These are phyloP conservation scores for Porpolomopsis calyptriformis DNA, from an alignment of 768 basidiomycete species.

Conservation along the genomic window DNA sequence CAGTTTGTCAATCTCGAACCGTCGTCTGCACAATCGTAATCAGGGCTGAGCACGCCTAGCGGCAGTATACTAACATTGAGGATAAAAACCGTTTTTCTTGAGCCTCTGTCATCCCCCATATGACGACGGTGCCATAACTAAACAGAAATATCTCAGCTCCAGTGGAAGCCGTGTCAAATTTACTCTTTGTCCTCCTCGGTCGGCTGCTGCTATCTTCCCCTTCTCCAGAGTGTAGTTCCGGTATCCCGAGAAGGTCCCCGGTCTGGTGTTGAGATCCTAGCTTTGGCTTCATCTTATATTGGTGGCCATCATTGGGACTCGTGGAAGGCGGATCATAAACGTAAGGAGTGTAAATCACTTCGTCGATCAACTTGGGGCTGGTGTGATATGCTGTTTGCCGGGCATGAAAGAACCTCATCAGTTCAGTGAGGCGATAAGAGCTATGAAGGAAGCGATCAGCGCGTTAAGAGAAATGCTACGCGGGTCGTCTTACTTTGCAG, in stretches of 20 bases:
- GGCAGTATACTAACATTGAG: constrained; percentile 57
- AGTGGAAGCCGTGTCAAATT: constrained; percentile 53
- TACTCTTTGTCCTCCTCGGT: constrained; percentile 45
- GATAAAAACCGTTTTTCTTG: constrained; percentile 86
- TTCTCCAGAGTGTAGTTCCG: constrained; percentile 42
- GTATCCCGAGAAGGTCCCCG: constrained; percentile 70
- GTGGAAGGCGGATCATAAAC: constrained; percentile 49
- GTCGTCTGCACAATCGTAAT: constrained; percentile 45
- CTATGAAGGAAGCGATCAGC: constrained; percentile 27
- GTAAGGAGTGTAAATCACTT: constrained; percentile 91
- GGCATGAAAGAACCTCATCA: constrained; percentile 84
- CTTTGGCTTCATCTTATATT: constrained; percentile 17
- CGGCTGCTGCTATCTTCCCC: constrained; percentile 18
- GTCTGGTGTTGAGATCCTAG: constrained; percentile 23
- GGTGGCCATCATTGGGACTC: constrained; percentile 20
- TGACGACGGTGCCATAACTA: constrained; percentile 88
- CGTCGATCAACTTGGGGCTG: constrained; percentile 79
- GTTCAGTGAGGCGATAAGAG: constrained; percentile 79
- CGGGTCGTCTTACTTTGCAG: constrained; percentile 52
- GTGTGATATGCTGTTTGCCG: constrained; percentile 76
- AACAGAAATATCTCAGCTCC: constrained; percentile 90
- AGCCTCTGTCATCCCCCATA: constrained; percentile 94
- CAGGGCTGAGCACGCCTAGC: constrained; percentile 3
- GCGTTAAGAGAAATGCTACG: background rate
- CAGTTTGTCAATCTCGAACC: constrained; percentile 87